Base-by-base conservation (phyloP, 2,329 filamentous ascomycete genomes). In the Ascochyta koolunga region DNA sequence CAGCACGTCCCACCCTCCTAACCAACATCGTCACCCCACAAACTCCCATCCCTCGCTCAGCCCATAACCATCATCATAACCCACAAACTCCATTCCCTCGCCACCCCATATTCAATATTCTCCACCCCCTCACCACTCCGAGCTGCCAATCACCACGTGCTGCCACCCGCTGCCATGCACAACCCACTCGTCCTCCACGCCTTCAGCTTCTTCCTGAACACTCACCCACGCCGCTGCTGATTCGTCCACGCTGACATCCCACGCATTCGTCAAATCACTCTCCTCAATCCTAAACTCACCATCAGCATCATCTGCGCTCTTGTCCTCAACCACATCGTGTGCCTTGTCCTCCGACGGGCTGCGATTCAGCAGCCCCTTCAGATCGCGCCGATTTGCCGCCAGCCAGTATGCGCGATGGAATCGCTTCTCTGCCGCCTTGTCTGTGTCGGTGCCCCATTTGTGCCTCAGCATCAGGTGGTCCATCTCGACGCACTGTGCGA, bases 341-440 rank as follows among this genome's bases (percentile, higher is more conserved):
- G 55, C 33, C 29, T 41, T 41, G 18, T 61, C 59, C 5, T 54
- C 44, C 1, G 32, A 24, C 4, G n/a, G 2, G 1, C 24, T 22
- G 19, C 37, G 56, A 16, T 61, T 60, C n/a, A 72, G 52, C 37
- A 72, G 16, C 2, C 36, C 47, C 0, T 46, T 44, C 6, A 70
- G 24, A 2, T 50, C 50, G 4, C 11, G 8, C 43, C 58, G 53
- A 2, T 63, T 66, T 0, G 70, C 70, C 0, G 62, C 58, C 3
- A 65, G 43, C 68, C 68, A 72, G 40, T 72, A 73, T 7, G 68
- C 66, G 1, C 54, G 56, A 37, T 72, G 69, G 29, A 69, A 73
- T 2, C 68, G 59, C 35, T 45, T 59, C n/a, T 68, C 59, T 1
- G 8, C 44, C 2, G 67, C 53, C 3, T 45, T 60, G 7, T 13